phyloP scores from a whole-genome alignment of 139 green algal species.

The Zygnema circumcarinatum region DNA sequence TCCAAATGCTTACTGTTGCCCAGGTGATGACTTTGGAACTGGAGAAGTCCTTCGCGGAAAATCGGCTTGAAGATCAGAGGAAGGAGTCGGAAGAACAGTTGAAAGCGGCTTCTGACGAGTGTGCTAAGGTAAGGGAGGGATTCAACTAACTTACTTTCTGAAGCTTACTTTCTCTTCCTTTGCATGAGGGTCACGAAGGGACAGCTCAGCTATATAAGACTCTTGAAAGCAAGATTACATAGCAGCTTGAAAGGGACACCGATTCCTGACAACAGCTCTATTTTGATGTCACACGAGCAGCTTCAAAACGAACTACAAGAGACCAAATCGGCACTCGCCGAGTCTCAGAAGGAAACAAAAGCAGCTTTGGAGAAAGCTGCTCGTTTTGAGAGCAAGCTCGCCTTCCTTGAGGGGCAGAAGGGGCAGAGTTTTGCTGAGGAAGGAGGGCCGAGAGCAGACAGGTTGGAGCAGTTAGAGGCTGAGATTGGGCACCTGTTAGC shows the following conservation, averaged over 20 bases:
- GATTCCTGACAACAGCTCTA: too few species aligned
- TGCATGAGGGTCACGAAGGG: too few species aligned
- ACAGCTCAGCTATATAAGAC: too few species aligned
- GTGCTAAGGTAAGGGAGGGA: not conserved
- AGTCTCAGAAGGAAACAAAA: conserved; percentile 40
- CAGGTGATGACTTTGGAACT: conserved; percentile 66
- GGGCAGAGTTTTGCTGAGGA: not conserved
- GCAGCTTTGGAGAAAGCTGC: not conserved
- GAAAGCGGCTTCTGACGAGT: not conserved
- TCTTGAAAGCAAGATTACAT: too few species aligned
- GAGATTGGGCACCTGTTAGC: too few species aligned
- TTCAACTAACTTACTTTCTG: too few species aligned
- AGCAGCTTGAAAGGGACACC: too few species aligned
- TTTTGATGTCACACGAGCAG: too few species aligned
- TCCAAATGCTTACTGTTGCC: too few species aligned
- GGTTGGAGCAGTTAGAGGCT: not conserved
- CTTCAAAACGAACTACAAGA: conserved; percentile 67
- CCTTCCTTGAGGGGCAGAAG: not conserved
- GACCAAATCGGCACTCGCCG: conserved; percentile 63
- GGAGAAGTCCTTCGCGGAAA: conserved; percentile 71
- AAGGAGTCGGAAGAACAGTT: conserved; percentile 52
- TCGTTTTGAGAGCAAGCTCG: not conserved
- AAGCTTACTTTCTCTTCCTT: too few species aligned
- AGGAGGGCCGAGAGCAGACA: not conserved
- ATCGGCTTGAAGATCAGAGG: conserved; percentile 56